Evolutionary conservation across 169 alveolate species (phyloP).

Genomic region (Cyclospora cayetanensis): DNA sequence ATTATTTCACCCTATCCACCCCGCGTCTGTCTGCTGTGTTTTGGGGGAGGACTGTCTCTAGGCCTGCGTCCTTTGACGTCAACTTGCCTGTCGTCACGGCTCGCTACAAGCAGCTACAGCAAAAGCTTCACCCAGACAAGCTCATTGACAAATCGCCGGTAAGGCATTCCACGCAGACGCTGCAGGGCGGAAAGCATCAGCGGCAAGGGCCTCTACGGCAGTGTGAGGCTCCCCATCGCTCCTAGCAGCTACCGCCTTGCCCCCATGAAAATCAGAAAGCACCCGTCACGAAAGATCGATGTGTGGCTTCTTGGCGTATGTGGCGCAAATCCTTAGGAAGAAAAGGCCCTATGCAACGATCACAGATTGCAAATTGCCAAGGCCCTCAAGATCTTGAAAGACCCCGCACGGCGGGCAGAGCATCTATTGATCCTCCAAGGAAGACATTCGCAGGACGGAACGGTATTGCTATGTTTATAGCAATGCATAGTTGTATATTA

Average conservation of each 20-base stretch:
- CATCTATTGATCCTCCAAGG: not conserved
- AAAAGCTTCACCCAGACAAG: not conserved
- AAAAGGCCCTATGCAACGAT: not conserved
- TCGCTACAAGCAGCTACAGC: not conserved
- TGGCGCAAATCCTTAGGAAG: not conserved
- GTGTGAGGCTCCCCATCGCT: too few species aligned
- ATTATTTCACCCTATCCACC: too few species aligned
- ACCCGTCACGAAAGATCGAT: too few species aligned
- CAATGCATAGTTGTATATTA: too few species aligned
- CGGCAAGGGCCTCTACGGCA: too few species aligned
- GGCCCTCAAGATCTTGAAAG: not conserved
- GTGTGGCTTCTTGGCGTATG: too few species aligned
- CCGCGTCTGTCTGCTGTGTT: too few species aligned
- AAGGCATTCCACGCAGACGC: not conserved
- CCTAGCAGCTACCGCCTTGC: too few species aligned
- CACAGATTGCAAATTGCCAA: not conserved
- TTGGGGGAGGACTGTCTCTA: too few species aligned
- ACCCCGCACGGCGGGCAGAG: not conserved
- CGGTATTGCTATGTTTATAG: too few species aligned
- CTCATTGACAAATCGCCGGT: not conserved
- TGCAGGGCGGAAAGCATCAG: not conserved
- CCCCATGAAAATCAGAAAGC: too few species aligned
- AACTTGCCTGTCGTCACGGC: not conserved
- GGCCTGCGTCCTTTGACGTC: not conserved
- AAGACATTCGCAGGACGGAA: too few species aligned